These are phyloP conservation scores for Auricularia sp. DNA, from an alignment of 768 basidiomycete species.

Conservation along the genomic window DNA sequence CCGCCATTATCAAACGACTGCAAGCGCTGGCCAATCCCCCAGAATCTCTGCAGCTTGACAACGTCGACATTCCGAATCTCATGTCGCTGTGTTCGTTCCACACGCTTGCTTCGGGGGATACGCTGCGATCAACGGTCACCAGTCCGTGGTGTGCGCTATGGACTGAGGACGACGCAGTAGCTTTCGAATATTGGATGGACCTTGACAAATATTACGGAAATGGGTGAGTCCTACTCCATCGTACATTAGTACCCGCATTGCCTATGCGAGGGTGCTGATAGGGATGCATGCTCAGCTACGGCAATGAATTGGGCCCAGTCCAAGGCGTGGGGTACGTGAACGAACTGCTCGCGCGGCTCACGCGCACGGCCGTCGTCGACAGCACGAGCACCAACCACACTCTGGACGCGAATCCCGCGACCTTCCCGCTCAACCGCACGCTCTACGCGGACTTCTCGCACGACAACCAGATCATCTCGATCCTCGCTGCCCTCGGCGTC, in stretches of 20 bases:
- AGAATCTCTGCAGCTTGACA: slow-evolving; percentile 49
- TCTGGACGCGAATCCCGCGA: slow-evolving; percentile 46
- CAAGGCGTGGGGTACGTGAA: slow-evolving; percentile 84
- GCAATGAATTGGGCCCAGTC: slow-evolving; percentile 56
- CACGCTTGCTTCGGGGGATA: slow-evolving; percentile 31
- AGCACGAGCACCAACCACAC: slow-evolving; percentile 66
- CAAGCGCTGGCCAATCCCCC: slow-evolving; percentile 37
- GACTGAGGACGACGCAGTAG: slow-evolving; percentile 45
- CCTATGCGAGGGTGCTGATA: background rate
- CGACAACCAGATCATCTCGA: slow-evolving; percentile 72
- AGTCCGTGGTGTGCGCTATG: slow-evolving; percentile 72
- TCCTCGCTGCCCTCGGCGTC: slow-evolving; percentile 53
- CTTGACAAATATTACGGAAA: slow-evolving; percentile 71
- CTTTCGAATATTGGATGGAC: slow-evolving; percentile 62
- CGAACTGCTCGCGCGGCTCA: slow-evolving; percentile 78
- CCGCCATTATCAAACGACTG: slow-evolving; percentile 46
- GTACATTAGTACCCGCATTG: background rate
- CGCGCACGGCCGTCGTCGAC: slow-evolving; percentile 49
- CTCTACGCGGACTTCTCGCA: slow-evolving; percentile 78
- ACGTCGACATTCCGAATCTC: slow-evolving; percentile 45
- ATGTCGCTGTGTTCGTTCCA: slow-evolving; percentile 76
- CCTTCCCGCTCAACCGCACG: slow-evolving; percentile 59
- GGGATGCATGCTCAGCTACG: slow-evolving; percentile 35
- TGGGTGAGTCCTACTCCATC: slow-evolving; percentile 34
- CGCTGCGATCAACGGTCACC: slow-evolving; percentile 3